A percentile compares a stretch with the other conserved stretches of the same genome.
These are phyloP conservation scores for Saturnispora kantuleensis DNA, from an alignment of 805 yeast genomes.

Conservation along the genomic window DNA sequence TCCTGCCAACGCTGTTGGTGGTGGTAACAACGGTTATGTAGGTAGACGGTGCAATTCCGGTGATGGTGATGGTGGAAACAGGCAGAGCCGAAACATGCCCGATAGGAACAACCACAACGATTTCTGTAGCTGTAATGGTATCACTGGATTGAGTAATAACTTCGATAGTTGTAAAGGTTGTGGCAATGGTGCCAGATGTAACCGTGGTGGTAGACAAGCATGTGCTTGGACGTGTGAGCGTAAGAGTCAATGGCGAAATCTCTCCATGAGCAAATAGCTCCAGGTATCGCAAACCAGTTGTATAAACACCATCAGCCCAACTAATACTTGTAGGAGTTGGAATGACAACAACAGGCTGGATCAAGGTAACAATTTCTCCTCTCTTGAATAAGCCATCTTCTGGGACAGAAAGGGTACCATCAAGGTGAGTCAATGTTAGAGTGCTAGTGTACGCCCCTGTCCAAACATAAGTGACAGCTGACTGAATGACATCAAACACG, in stretches of 20 bases:
- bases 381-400: background rate
- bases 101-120: no score
- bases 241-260: background rate
- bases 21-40: no score
- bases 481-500: no score
- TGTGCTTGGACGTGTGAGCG: background rate
- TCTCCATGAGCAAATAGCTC: background rate
- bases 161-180: no score
- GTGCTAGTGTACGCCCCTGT: background rate
- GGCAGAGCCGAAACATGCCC: no score
- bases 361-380: background rate
- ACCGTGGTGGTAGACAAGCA: no score
- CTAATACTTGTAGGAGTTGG: constrained; percentile 2
- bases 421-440: background rate
- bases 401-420: background rate
- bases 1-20: no score
- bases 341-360: background rate
- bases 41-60: no score
- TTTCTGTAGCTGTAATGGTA: no score
- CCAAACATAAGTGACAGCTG: background rate
- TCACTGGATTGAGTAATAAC: no score
- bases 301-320: background rate
- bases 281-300: background rate
- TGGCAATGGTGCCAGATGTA: no score
- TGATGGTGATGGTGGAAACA: no score